Conservation (phyloP, 1,284 basidiomycete species). For the Anthracocystis panici-leucophaei region DNA sequence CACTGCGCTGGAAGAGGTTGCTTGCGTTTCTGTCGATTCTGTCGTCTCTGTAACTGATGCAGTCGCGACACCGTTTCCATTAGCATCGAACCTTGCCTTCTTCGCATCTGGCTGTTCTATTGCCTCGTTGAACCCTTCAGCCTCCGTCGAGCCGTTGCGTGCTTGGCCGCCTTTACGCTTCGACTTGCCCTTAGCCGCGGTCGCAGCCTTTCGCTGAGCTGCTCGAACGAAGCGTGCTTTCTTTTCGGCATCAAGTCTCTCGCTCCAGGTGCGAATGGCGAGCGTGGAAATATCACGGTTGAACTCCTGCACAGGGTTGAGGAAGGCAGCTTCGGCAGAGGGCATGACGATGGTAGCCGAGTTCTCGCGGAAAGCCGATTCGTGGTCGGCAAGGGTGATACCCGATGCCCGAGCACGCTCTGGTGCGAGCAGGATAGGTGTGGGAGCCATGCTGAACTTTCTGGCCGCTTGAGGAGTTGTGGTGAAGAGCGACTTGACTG, state of each 20-base stretch:
- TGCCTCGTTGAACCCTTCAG: not conserved
- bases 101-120: conserved; percentile 24
- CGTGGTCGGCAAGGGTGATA: conserved; percentile 56
- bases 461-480: not conserved
- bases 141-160: conserved; percentile 11
- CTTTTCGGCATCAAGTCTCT: conserved; percentile 78
- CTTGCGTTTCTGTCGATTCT: not conserved
- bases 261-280: conserved; percentile 86
- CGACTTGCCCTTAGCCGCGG: conserved; percentile 47
- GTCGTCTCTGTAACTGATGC: conserved; percentile 2
- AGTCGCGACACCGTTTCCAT: conserved; percentile 9
- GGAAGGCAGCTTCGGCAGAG: conserved; percentile 74
- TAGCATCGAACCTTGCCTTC: conserved; percentile 17
- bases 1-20: conserved; percentile 1
- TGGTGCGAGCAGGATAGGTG: conserved; percentile 58
- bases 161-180: conserved; percentile 25
- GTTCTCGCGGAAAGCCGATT: conserved; percentile 66
- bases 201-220: conserved; percentile 66
- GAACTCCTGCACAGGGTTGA: conserved; percentile 98
- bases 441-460: conserved; percentile 60
- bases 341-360: conserved; percentile 68
- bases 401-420: conserved; percentile 54
- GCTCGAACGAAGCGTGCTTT: conserved; percentile 75
- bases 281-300: conserved; percentile 94
- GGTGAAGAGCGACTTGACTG: conserved; percentile 18